Evolutionary conservation across 2,329 filamentous ascomycete genomes (phyloP), one percentile per base, ranked within the genome.

Genomic region (Aspergillus sp.): DNA sequence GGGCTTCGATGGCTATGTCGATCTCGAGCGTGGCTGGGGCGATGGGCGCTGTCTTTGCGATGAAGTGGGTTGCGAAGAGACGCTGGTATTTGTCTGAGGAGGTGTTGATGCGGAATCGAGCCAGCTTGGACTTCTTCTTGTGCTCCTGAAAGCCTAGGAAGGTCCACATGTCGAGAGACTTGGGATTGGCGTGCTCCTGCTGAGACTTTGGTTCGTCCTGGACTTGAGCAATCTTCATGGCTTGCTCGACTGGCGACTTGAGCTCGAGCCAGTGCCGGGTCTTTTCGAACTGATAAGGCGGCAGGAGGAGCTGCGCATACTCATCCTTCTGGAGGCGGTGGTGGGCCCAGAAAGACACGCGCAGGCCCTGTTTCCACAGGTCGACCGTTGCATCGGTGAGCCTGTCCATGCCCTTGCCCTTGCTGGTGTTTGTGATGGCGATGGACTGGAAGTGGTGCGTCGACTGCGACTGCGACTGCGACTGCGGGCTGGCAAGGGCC

Each of bases 31-130:
- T 79, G 0, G 68, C 73, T 0, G 80, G 79, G 33, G 66, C 70
- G 11, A 76, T 73, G 2, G 77, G 68, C 0, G 75, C 77, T 0
- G 75, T 73, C 33, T 72, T 57, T 0, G 71, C 73, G 44, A 79
- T 75, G 2, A 76, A 43, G 57, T 83, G 79, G 7, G 72, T 73
- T 0, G 64, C 55, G 0, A 81, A 48, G 3, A 75, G 56, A 0
- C 61, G 31, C 21, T 73, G 48, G 60, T 75, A 83, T 35, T 73
- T 65, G 0, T 69, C 53, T 0, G 60, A 67, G 3, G 39, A 55
- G 0, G 77, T 78, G 59, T 80, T 78, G 66, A 82, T 68, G 0
- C 70, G 70, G 70, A 82, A 82, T 0, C 71, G 66, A 1, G 60
- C 75, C 1, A 1, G 59, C 75, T 1, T 62, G 54, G 59, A 7